Evolutionary conservation across 177 flowering plant genomes (phyloP), one percentile per base, ranked within the genome.

Genomic region (Vitis hybrid): DNA sequence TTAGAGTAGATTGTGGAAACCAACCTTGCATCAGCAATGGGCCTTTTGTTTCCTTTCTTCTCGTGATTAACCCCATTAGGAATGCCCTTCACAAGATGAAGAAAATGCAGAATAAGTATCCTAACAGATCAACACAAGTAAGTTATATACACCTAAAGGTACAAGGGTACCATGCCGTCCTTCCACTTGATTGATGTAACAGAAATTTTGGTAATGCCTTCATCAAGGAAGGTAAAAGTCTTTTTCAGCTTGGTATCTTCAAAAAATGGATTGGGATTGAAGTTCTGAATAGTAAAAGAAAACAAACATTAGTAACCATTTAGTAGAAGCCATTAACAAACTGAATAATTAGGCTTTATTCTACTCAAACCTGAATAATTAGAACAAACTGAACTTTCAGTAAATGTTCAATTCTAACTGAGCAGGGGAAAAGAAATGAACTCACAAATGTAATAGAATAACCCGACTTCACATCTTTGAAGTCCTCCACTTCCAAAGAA

Each of bases 381-480:
- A 23, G 23, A n/a, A 45, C 8, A 70, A 40, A 19, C 10, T 19
- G 14, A 14, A 50, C 30, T 49, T 63, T 18, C 19, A 4, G 23
- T 3, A 63, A 50, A 55, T 12, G 15, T 8, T 9, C 51, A 63
- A 14, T 14, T 21, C 56, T n/a, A n/a, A 54, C 10, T 48, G 60
- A 40, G 1, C 3, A 48, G 34, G 26, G 7, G 23, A 50, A 51
- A 52, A 60, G 57, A 61, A 48, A 45, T 14, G 65, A 52, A 76
- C 99, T 92, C 74, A 96, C 99, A 79, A 94, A 89, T 30, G 95
- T 82, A 56, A 96, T 91, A n/a, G 95, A 82, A 75, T 93, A 96
- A 13, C 98, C 98, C 7, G 95, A 89, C 73, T 91, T 93, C 69
- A 95, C 88, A 81, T 93, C 98, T 73, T 89, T 91, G 66, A 77